A percentile compares a stretch with the other conserved stretches of the same genome.
These are phyloP conservation scores for Hypholoma fasciculare DNA, from an alignment of 768 basidiomycete species.

Conservation along the genomic window DNA sequence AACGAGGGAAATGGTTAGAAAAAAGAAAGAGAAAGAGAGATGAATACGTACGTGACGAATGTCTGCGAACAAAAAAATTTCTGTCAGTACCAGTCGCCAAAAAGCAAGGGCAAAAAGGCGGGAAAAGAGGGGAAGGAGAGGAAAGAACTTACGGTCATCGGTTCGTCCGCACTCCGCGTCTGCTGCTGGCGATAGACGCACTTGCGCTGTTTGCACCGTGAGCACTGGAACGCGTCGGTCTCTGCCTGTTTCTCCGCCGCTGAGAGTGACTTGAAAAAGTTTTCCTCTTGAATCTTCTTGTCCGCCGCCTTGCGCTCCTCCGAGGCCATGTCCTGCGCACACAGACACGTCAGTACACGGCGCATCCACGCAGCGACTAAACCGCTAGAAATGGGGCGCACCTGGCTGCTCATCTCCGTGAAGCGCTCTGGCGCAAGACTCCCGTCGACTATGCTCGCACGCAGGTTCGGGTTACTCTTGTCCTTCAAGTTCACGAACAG, in stretches of 20 bases:
- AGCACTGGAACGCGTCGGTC: constrained; percentile 97
- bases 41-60: constrained; percentile 17
- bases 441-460: constrained; percentile 85
- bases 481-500: constrained; percentile 95
- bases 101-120: too few species aligned
- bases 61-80: constrained; percentile 9
- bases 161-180: constrained; percentile 96
- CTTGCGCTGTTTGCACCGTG: constrained; percentile 92
- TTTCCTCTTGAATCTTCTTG: constrained; percentile 78
- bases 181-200: constrained; percentile 95
- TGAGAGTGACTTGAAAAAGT: constrained; percentile 88
- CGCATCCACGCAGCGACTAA: too few species aligned
- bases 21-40: background rate
- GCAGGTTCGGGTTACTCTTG: constrained; percentile 85
- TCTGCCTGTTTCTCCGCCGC: constrained; percentile 91
- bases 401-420: constrained; percentile 80
- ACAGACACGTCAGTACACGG: background rate
- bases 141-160: constrained; percentile 70
- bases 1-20: background rate
- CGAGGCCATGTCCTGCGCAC: constrained; percentile 87
- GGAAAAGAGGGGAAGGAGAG: background rate
- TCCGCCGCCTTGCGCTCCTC: constrained; percentile 88
- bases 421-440: constrained; percentile 71
- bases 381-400: too few species aligned
- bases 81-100: background rate